phyloP scores from a whole-genome alignment of 495 filamentous ascomycete species.

The Trichoderma erinaceum region DNA sequence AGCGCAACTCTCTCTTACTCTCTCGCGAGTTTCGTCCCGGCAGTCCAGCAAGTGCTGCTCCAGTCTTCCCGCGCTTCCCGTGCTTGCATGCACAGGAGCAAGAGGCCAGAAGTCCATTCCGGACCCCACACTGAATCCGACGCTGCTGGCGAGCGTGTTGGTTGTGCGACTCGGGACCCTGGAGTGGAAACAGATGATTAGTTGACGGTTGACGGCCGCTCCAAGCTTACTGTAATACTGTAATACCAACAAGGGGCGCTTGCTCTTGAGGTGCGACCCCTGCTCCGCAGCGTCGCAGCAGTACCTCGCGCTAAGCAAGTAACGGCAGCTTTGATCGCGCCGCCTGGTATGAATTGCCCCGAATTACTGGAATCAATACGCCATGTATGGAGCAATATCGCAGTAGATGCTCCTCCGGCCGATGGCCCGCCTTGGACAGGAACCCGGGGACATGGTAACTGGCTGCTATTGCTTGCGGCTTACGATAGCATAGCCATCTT shows the following conservation, averaged over 20 bases:
- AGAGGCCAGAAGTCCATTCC: slow-evolving; percentile 1
- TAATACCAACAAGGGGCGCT: neutral
- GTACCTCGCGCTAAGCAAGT: neutral
- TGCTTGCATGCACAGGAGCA: neutral
- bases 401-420: too few species aligned
- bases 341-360: neutral
- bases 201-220: neutral
- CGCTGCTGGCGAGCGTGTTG: neutral
- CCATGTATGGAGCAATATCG: too few species aligned
- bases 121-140: slow-evolving; percentile 4
- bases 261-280: too few species aligned
- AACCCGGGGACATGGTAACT: too few species aligned
- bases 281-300: too few species aligned
- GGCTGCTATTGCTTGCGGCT: too few species aligned
- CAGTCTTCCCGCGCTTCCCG: neutral
- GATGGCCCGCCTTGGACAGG: too few species aligned
- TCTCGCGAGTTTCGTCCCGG: neutral
- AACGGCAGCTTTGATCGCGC: neutral
- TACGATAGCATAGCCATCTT: too few species aligned
- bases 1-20: neutral
- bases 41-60: neutral
- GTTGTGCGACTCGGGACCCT: neutral
- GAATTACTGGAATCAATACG: neutral
- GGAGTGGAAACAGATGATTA: neutral
- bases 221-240: neutral